Conservation (phyloP, 1,284 basidiomycete genomes). For the Apiotrichum brassicae region DNA sequence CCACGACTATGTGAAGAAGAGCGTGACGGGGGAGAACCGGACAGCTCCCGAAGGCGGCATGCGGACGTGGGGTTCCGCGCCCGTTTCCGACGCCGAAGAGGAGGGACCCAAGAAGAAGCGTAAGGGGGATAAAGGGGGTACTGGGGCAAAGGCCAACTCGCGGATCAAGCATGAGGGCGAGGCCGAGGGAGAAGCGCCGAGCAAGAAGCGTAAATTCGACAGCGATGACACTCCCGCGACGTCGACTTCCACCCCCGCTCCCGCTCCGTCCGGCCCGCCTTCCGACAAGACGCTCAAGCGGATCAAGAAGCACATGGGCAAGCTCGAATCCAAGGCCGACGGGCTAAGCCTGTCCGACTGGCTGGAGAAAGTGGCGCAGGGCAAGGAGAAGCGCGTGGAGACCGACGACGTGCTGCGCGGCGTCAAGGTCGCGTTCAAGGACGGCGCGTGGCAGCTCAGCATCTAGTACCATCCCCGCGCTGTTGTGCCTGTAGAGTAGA, state of each 20-base stretch:
- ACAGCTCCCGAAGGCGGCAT: conserved; percentile 29
- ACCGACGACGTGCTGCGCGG: conserved; percentile 26
- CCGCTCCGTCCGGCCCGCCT: neutral
- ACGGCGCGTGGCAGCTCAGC: conserved; percentile 32
- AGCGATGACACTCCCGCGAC: neutral
- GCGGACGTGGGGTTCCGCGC: conserved; percentile 43
- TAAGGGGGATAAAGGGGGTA: conserved; percentile 46
- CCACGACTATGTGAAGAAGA: neutral
- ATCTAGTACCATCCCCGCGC: no score
- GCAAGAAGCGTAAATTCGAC: conserved; percentile 38
- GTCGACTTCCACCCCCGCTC: no score
- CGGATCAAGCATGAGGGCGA: conserved; percentile 33
- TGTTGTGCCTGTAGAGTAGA: conserved; percentile 7
- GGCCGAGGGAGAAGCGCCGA: conserved; percentile 13
- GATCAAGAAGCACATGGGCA: conserved; percentile 34
- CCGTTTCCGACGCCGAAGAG: conserved; percentile 11
- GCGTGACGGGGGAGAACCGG: conserved; percentile 32
- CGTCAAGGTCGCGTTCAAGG: conserved; percentile 24
- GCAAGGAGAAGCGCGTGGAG: conserved; percentile 29
- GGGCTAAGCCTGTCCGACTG: conserved; percentile 18
- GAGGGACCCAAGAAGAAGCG: conserved; percentile 26
- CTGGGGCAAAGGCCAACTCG: conserved; percentile 42
- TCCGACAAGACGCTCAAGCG: conserved; percentile 36
- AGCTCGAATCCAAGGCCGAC: conserved; percentile 20
- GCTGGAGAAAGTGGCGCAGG: conserved; percentile 21